Percentiles rank a stretch among this genome's conserved stretches.
These are phyloP conservation scores for Mycosphaerella sp. DNA, from an alignment of 2,329 filamentous ascomycete genomes.

Conservation along the genomic window DNA sequence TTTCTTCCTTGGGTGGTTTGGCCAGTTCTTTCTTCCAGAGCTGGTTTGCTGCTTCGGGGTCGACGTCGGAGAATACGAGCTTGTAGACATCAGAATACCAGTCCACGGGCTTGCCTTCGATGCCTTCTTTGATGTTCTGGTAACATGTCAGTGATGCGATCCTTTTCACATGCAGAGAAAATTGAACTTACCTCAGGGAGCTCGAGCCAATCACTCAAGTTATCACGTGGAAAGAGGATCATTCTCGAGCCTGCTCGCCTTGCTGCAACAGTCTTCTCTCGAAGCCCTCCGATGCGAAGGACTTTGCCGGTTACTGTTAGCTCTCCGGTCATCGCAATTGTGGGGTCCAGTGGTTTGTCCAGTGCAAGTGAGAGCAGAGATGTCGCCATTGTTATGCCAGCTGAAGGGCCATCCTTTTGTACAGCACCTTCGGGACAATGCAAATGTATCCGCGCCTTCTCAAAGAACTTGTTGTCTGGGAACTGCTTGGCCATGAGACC, in stretches of 20 bases:
- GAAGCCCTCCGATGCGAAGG: constrained; percentile 81
- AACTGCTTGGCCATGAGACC: constrained; percentile 77
- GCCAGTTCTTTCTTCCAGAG: constrained; percentile 60
- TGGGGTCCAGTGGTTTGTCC: constrained; percentile 69
- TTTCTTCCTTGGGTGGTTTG: constrained; percentile 51
- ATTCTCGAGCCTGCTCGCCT: constrained; percentile 85
- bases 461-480: constrained; percentile 89
- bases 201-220: constrained; percentile 95
- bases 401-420: constrained; percentile 72
- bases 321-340: constrained; percentile 96
- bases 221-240: constrained; percentile 92
- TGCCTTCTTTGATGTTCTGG: constrained; percentile 95
- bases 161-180: constrained; percentile 4
- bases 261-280: constrained; percentile 96
- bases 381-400: constrained; percentile 98
- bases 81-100: constrained; percentile 96
- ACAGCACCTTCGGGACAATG: constrained; percentile 97
- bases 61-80: constrained; percentile 76
- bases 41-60: constrained; percentile 64
- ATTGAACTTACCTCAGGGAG: constrained; percentile 75
- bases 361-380: constrained; percentile 79
- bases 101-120: constrained; percentile 80
- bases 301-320: constrained; percentile 96
- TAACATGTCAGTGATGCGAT: constrained; percentile 9
- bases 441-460: constrained; percentile 88